These are phyloP conservation scores for Acacia pycnantha DNA, from an alignment of 331 rosid species.

Conservation along the genomic window DNA sequence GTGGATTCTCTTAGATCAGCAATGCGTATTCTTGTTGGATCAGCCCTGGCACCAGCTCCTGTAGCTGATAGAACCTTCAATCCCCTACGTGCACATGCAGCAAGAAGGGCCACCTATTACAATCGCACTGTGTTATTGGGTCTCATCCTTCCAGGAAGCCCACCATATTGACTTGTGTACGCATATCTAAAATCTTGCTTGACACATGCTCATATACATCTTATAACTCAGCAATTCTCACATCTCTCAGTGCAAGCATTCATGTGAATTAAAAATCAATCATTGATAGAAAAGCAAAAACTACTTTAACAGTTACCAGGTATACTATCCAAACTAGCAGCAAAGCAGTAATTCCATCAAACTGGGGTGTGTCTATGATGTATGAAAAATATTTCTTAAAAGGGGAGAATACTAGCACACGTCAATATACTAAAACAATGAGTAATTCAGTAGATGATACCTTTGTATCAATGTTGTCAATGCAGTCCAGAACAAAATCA, in stretches of 20 bases:
- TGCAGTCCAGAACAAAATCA: slow-evolving; percentile 90
- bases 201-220: slow-evolving; percentile 18
- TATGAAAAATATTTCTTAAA: background rate
- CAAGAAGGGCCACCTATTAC: slow-evolving; percentile 95
- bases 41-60: slow-evolving; percentile 97
- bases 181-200: background rate
- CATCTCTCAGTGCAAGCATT: background rate
- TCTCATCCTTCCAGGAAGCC: slow-evolving; percentile 1
- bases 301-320: background rate
- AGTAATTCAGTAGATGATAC: slow-evolving; percentile 34
- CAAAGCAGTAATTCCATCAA: background rate
- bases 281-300: background rate
- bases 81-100: slow-evolving; percentile 92
- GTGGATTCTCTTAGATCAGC: slow-evolving; percentile 92
- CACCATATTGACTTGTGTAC: slow-evolving; percentile 12
- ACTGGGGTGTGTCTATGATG: background rate
- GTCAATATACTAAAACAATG: slow-evolving; percentile 17
- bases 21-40: slow-evolving; percentile 89
- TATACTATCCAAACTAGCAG: background rate
- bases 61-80: slow-evolving; percentile 91
- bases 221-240: slow-evolving; percentile 8
- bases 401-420: background rate
- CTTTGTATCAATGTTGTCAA: slow-evolving; percentile 89
- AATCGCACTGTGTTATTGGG: slow-evolving; percentile 12
- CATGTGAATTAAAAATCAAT: slow-evolving; percentile 4